Base-by-base conservation (phyloP, 2,329 filamentous ascomycete species). In the Geosmithia morbida region DNA sequence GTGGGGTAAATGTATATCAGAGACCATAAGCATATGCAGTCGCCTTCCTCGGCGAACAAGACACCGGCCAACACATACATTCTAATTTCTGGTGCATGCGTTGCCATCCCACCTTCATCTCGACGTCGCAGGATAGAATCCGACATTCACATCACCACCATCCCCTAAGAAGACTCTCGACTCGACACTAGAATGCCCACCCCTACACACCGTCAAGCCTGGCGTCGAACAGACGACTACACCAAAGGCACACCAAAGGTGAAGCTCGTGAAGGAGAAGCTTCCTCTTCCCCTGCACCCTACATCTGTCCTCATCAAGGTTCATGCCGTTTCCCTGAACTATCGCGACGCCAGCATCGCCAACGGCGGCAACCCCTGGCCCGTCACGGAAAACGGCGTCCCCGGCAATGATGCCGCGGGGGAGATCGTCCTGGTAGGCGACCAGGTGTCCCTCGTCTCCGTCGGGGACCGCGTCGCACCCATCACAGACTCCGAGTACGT, bases 301-400 rank as follows among this genome's bases (percentile, higher is more conserved):
- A 26, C 22, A 26, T 26, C 22, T 8, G 22, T 26, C 8, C 22
- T 26, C 22, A 26, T 63, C 48, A 60, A 59, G 45, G 53, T 64
- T 2, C 55, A 56, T 33, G 58, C 61, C 16, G 56, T 63, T 14
- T 52, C 61, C 7, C 55, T 64, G 41, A 65, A 65, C 50, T 64
- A 60, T 45, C 51, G 60, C 6, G 61, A 65, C 45, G 59, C 56
- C 43, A 64, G 62, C 48, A 66, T 66, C 42, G 54, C 58, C 20
- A 60, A 64, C 47, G 63, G 62, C 10, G 58, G 59, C 0, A 68
- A 70, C 48, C 66, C 67, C 0, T 67, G 62, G 62, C 61, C 62
- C 0, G 60, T 69, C 0, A 61, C 62, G 1, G 57, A 61, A 1
- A 53, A 59, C 7, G 59, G 58, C 10, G 46, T 62, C 10, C 52